Evolutionary conservation across 495 filamentous ascomycete species (phyloP).

Genomic region (Xylaria palmicola): DNA sequence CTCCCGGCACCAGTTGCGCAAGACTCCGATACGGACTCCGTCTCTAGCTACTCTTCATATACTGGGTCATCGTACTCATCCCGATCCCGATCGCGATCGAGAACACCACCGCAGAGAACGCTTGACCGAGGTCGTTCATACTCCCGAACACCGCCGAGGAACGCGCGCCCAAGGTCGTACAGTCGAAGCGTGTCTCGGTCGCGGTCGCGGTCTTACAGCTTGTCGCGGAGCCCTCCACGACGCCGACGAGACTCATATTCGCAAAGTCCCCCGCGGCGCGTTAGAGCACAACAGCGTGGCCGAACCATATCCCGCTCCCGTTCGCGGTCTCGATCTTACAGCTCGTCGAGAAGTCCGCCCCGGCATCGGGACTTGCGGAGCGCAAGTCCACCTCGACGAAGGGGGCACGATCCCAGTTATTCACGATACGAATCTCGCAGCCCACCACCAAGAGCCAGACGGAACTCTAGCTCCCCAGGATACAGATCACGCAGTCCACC

Average conservation of each 20-base stretch:
- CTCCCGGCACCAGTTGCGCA: constrained; percentile 62
- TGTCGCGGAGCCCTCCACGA: constrained; percentile 18
- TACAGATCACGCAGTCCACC: constrained; percentile 17
- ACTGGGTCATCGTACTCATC: constrained; percentile 54
- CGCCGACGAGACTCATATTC: constrained; percentile 13
- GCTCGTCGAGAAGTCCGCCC: constrained; percentile 17
- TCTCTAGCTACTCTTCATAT: constrained; percentile 67
- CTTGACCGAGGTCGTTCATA: constrained; percentile 32
- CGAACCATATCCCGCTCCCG: constrained; percentile 23
- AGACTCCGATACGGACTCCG: constrained; percentile 61
- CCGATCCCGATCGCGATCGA: constrained; percentile 46
- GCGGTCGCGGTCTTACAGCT: constrained; percentile 30
- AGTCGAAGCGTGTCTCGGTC: constrained; percentile 41
- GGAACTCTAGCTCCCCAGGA: constrained; percentile 11
- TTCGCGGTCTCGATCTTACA: constrained; percentile 12
- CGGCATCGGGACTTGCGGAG: constrained; percentile 19
- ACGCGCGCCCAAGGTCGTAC: constrained; percentile 38
- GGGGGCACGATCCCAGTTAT: constrained; percentile 20
- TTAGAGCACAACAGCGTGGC: background rate
- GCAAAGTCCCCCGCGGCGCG: constrained; percentile 9
- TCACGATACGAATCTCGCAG: constrained; percentile 31
- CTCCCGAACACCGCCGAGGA: constrained; percentile 43
- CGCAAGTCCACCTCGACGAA: constrained; percentile 19
- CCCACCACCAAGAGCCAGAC: constrained; percentile 18
- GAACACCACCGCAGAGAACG: constrained; percentile 30